A percentile compares a stretch with the other conserved stretches of the same genome.
Conservation (phyloP, 208 protist genomes). For the Crithidia bombi region DNA sequence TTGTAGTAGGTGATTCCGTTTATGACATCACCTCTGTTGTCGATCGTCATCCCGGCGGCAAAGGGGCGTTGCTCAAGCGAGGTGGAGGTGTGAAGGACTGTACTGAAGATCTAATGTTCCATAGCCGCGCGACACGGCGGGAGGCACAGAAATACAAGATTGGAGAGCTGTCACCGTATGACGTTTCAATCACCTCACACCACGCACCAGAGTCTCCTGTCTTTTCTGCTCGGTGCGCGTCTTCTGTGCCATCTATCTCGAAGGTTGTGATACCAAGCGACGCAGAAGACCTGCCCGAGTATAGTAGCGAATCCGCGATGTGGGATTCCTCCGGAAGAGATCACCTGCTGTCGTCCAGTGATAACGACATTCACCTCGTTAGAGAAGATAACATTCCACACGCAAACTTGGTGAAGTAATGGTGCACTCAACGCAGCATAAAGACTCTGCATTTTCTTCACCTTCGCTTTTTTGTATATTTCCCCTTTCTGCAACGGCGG, state of each 20-base stretch:
- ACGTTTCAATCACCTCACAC: constrained; percentile 15
- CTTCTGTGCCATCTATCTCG: constrained; percentile 5
- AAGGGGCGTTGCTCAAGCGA: constrained; percentile 62
- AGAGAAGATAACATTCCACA: neutral
- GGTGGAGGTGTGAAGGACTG: constrained; percentile 77
- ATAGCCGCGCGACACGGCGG: constrained; percentile 46
- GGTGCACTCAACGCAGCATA: neutral
- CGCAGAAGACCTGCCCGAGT: constrained; percentile 5
- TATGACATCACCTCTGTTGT: constrained; percentile 76
- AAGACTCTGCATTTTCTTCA: constrained; percentile 1
- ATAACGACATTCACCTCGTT: constrained; percentile 22
- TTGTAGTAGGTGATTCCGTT: constrained; percentile 66
- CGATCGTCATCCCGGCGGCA: constrained; percentile 63
- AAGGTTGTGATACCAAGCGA: constrained; percentile 28
- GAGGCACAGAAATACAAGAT: constrained; percentile 60
- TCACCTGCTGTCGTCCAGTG: constrained; percentile 28
- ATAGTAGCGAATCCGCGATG: constrained; percentile 12
- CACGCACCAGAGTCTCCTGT: neutral
- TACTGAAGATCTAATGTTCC: constrained; percentile 62
- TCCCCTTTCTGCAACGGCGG: neutral
- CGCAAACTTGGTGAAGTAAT: neutral
- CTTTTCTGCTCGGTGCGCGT: neutral
- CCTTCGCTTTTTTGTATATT: neutral
- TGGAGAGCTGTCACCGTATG: constrained; percentile 46
- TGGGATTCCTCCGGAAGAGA: constrained; percentile 19